Evolutionary conservation across 2,329 filamentous ascomycete species (phyloP), one percentile per base, ranked within the genome.

Genomic region (Cladobotryum protrusum): DNA sequence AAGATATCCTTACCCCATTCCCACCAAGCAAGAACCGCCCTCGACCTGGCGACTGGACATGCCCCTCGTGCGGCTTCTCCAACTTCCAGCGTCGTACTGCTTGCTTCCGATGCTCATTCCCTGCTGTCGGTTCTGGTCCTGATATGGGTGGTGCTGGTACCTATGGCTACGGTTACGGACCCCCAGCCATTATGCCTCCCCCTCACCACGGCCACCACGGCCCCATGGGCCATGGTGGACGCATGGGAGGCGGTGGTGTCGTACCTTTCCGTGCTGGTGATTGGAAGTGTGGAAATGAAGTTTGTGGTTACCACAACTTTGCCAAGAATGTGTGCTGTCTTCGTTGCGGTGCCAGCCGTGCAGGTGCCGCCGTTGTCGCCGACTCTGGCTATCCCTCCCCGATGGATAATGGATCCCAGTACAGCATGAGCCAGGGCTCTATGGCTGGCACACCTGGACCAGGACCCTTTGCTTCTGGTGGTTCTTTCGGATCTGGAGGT

Each of bases 71-170:
- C 65, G 93, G 93, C 54, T 99, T 99, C 75, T 96, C 90, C 63
- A 99, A 99, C 78, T 99, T 99, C 77, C 93, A 99, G 73, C 89
- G 93, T 62, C 89, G 93, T 60, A 97, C 93, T 15, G 93, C 92
- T 47, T 99, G 93, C 72, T 99, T 99, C 86, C 87, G 93, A 61
- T 99, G 93, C 77, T 96, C 91, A 1, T 99, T 95, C 82, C 92
- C 93, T n/a, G 92, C 93, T 20, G 89, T 95, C 69, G 86, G 86
- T 55, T 83, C 86, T 19, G 48, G 37, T 34, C 86, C 76, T 49
- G 87, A 90, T 61, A 74, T 75, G 67, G 69, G 59, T 17, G 76
- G 78, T 34, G 76, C 82, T 14, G 78, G 76, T 33, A 78, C 77
- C 33, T 72, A 72, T 35, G 72, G 73, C 50, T 86, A 89, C 42